Base-by-base conservation (phyloP, 805 yeast genomes). In the Metschnikowia rubicola region DNA sequence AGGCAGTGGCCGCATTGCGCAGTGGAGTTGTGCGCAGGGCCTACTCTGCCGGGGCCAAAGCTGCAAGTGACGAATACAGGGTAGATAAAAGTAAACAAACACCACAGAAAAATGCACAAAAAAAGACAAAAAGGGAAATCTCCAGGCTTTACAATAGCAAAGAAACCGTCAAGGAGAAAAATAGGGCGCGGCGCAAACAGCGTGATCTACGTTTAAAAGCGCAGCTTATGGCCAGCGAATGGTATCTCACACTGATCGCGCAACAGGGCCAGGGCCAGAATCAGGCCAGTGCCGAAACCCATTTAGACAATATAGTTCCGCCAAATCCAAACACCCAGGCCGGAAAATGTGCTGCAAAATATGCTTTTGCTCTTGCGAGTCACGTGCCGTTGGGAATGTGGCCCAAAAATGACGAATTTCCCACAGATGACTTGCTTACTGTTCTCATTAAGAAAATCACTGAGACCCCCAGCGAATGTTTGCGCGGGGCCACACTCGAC, bases 71-170 rank as follows among this genome's bases (percentile, higher is more conserved):
- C 17, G 15, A n/a, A n/a, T 13, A 39, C 21, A 33, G 43, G 34
- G 34, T 13, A 15, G 62, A 9, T 70, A 61, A 35, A 67, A 74
- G 13, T 66, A 61, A 41, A 68, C 66, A 3, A 60, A 30, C 28
- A 2, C 12, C 28, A 10, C 12, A 29, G n/a, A 29, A 29, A n/a
- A 11, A 8, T 17, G n/a, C 10, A 26, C 10, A 8, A 19, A 62
- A 37, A 67, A 75, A 13, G 66, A 60, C 42, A 68, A 67, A 4
- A 59, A 81, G 31, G 56, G 80, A 59, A 35, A 61, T 75, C 13
- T 72, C 81, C 0, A 67, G 64, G 49, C 63, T 65, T 37, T 77
- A 79, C 56, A 74, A 77, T 53, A 57, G 77, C 12, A 63, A 80
- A 39, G 73, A 70, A 31, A 72, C 72, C 26, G 83, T 80, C 34